Percentiles rank a stretch among this genome's conserved stretches.
Evolutionary conservation across 75 land plant genomes (phyloP).

Genomic region (Cryptomeria japonica): DNA sequence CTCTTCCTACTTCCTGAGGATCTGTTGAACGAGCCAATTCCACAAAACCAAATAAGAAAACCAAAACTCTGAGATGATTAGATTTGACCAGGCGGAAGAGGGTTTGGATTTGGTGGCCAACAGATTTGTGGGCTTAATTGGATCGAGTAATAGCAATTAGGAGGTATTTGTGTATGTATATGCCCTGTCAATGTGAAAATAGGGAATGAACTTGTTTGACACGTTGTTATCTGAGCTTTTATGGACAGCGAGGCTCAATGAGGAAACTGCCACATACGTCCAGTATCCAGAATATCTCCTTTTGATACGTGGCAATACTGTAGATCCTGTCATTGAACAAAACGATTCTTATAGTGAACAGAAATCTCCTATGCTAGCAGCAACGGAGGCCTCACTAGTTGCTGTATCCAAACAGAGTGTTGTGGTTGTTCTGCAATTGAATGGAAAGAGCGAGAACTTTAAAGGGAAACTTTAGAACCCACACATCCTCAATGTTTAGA

Average conservation of each 20-base stretch:
- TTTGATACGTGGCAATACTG: constrained; percentile 2
- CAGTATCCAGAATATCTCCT: background rate
- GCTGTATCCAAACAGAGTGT: too few relatives aligned
- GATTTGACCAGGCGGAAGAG: background rate
- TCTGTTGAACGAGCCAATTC: constrained; percentile 43
- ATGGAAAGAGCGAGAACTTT: too few relatives aligned
- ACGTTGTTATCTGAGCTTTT: background rate
- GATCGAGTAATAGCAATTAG: background rate
- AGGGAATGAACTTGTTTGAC: background rate
- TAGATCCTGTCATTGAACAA: too few relatives aligned
- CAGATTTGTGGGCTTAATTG: background rate
- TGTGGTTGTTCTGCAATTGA: too few relatives aligned
- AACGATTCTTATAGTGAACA: too few relatives aligned
- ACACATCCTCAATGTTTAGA: too few relatives aligned
- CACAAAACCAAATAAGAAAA: background rate
- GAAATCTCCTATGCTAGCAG: too few relatives aligned
- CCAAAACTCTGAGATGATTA: too few relatives aligned
- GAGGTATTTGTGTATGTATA: background rate
- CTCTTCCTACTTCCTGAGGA: constrained; percentile 70
- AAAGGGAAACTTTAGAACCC: too few relatives aligned
- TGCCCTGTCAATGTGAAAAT: background rate
- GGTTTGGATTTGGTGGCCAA: background rate
- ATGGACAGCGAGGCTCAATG: background rate
- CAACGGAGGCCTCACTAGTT: too few relatives aligned
- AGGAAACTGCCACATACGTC: background rate